Evolutionary conservation across 2,329 filamentous ascomycete genomes (phyloP), one percentile per base, ranked within the genome.

Genomic region (Beauveria sp.): DNA sequence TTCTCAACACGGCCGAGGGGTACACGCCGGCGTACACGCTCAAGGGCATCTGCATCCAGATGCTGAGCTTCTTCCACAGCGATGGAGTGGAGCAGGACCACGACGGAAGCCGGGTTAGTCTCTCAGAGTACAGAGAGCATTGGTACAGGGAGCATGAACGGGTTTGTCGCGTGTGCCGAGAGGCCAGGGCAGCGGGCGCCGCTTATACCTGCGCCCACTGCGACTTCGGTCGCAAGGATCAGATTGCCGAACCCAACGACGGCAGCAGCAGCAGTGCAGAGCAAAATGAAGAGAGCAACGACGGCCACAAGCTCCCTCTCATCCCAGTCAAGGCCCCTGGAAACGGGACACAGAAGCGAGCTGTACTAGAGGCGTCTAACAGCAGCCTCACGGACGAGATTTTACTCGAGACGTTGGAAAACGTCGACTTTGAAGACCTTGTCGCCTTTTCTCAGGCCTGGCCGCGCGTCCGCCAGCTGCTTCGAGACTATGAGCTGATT

Each of bases 61-160:
- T 82, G n/a, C 69, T 82, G 3, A 81, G 79, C 65, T 81, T 83
- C 69, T 82, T 82, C 66, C 71, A 72, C 28, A 81, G 79, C 64
- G 76, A 79, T 1, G 71, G 61, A 2, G 57, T 82, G 3, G 78
- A 81, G 62, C 79, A 81, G 61, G 64, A 66, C 0, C 28, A 73
- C 50, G 70, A 69, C 8, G 58, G 51, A 3, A 16, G 42, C 2
- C 38, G 28, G 5, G 50, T 71, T 14, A 50, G 72, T 14, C 67
- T 79, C 5, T 58, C 57, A 0, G 7, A 18, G 0, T 76, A 71
- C 62, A 60, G 12, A 18, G 9, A 51, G 49, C 6, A 26, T 16
- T 18, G 26, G 5, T 1, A 9, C 20, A 43, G 14, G 20, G 16
- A 12, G 3, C 49, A 24, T 16, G 14, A 22, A 24, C 20, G 5